These are phyloP conservation scores for Sphagnurus paluster DNA, from an alignment of 1,284 basidiomycete species.

Conservation along the genomic window DNA sequence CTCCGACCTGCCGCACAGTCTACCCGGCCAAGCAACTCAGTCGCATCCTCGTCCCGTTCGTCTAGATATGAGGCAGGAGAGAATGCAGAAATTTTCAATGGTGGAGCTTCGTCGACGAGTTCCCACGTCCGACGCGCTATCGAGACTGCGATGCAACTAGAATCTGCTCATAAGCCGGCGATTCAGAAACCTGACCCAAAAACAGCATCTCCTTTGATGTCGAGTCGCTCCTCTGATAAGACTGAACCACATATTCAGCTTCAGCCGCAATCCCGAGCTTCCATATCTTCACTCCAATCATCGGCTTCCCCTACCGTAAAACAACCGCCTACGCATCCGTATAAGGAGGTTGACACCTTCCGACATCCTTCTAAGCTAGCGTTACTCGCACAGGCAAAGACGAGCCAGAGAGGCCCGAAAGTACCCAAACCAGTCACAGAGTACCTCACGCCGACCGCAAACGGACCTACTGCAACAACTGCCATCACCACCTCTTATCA, in stretches of 20 bases:
- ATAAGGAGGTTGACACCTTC: slow-evolving; percentile 19
- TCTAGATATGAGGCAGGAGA: slow-evolving; percentile 12
- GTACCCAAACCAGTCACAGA: slow-evolving; percentile 53
- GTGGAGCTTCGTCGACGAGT: slow-evolving; percentile 48
- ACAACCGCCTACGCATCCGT: slow-evolving; percentile 5
- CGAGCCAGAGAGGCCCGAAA: slow-evolving; percentile 42
- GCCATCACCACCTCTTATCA: slow-evolving; percentile 80
- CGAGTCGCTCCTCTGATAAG: slow-evolving; percentile 14
- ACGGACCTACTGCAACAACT: slow-evolving; percentile 72
- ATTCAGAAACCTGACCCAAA: slow-evolving; percentile 12
- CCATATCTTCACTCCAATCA: neutral
- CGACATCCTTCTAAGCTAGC: slow-evolving; percentile 36
- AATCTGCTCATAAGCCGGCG: slow-evolving; percentile 36
- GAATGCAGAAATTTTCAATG: slow-evolving; percentile 19
- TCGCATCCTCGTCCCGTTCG: slow-evolving; percentile 16
- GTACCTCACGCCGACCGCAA: slow-evolving; percentile 72
- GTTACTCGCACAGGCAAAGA: slow-evolving; percentile 36
- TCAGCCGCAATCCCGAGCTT: neutral
- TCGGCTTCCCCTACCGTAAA: slow-evolving; percentile 6
- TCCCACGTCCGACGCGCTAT: slow-evolving; percentile 63
- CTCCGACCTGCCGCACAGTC: slow-evolving; percentile 65
- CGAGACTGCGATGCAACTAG: slow-evolving; percentile 48
- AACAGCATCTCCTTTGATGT: slow-evolving; percentile 14
- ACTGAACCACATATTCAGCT: slow-evolving; percentile 20
- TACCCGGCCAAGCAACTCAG: slow-evolving; percentile 38